These are phyloP conservation scores for Oryza meridionalis DNA, from an alignment of 176 grass and related monocot genomes.

Conservation along the genomic window DNA sequence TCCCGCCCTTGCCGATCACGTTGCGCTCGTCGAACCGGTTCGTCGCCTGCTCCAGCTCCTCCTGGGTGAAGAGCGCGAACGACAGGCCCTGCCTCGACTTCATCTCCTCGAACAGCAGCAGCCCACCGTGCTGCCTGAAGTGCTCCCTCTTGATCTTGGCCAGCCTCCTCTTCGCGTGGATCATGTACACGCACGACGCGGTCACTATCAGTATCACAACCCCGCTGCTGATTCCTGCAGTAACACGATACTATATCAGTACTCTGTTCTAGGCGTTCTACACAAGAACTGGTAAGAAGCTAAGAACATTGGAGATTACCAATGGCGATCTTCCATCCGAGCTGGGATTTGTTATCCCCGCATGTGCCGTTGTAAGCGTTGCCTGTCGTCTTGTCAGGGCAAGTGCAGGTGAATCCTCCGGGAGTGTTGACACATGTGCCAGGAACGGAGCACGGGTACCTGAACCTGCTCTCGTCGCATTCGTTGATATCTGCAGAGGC, in stretches of 20 bases:
- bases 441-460: conserved; percentile 55
- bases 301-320: conserved; percentile 31
- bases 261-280: background rate
- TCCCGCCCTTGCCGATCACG: conserved; percentile 67
- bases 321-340: conserved; percentile 58
- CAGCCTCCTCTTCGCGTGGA: conserved; percentile 46
- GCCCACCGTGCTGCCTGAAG: conserved; percentile 75
- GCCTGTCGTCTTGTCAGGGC: conserved; percentile 46
- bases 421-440: conserved; percentile 50
- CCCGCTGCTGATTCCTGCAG: conserved; percentile 50
- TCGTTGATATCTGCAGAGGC: conserved; percentile 61
- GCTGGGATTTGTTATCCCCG: conserved; percentile 23
- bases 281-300: background rate
- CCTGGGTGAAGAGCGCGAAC: conserved; percentile 65
- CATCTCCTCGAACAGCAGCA: conserved; percentile 62
- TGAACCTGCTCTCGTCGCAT: conserved; percentile 35
- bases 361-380: conserved; percentile 53
- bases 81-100: conserved; percentile 56
- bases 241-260: background rate
- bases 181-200: conserved; percentile 39
- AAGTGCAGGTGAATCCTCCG: conserved; percentile 53
- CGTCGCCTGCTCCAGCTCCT: conserved; percentile 68
- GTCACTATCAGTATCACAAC: conserved; percentile 34
- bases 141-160: conserved; percentile 49
- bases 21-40: conserved; percentile 55